Conservation (phyloP, 2,329 filamentous ascomycete genomes). For the Pleoardoris graminearum region DNA sequence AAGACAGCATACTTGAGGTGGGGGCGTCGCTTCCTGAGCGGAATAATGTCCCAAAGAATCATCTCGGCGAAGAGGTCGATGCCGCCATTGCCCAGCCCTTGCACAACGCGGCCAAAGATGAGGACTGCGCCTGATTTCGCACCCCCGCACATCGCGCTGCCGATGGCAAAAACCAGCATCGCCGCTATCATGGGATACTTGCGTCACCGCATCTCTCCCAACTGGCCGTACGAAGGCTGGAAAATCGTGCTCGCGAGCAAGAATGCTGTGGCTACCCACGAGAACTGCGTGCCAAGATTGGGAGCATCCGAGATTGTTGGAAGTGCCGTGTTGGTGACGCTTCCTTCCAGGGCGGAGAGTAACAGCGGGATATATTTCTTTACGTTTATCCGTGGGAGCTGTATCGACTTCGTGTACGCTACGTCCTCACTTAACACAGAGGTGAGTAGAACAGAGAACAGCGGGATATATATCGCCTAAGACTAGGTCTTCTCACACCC, state of each 20-base stretch:
- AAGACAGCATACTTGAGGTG: conserved; percentile 40
- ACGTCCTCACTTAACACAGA: too few species aligned
- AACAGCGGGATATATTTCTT: conserved; percentile 36
- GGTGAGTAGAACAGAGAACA: too few species aligned
- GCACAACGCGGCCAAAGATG: conserved; percentile 59
- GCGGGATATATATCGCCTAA: too few species aligned
- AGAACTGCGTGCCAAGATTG: conserved; percentile 28
- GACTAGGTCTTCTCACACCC: too few species aligned
- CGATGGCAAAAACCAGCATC: conserved; percentile 55
- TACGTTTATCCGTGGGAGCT: too few species aligned
- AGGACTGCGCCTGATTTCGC: conserved; percentile 52
- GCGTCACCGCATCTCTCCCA: conserved; percentile 59
- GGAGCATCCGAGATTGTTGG: conserved; percentile 44
- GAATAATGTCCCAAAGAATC: conserved; percentile 56
- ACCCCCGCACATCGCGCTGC: conserved; percentile 57
- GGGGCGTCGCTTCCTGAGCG: conserved; percentile 51
- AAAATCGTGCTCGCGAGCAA: conserved; percentile 46
- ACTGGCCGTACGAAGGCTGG: conserved; percentile 56
- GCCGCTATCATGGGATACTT: conserved; percentile 43
- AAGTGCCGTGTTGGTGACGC: conserved; percentile 48
- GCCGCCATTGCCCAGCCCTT: conserved; percentile 57
- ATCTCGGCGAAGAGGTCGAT: conserved; percentile 53
- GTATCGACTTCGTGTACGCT: too few species aligned
- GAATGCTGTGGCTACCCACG: conserved; percentile 28
- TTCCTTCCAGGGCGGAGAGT: conserved; percentile 44